Conservation (phyloP, 495 filamentous ascomycete species). For the Chaetomium tenue region DNA sequence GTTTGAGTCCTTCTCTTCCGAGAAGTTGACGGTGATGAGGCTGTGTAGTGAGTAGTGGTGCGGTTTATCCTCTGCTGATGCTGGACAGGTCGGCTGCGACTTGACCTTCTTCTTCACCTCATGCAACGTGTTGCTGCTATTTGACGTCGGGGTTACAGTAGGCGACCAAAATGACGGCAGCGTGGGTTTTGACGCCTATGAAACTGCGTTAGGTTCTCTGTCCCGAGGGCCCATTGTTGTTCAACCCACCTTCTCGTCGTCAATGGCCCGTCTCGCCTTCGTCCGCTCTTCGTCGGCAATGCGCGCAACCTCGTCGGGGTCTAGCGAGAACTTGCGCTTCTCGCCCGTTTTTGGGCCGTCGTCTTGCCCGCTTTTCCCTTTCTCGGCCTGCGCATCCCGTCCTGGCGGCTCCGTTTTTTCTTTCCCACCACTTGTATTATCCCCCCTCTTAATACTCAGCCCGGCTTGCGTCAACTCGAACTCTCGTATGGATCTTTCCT, state of each 20-base stretch:
- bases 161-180: slow-evolving; percentile 95
- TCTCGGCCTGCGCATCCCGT: neutral
- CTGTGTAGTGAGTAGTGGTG: slow-evolving; percentile 82
- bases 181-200: slow-evolving; percentile 61
- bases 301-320: slow-evolving; percentile 72
- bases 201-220: slow-evolving; percentile 21
- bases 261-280: slow-evolving; percentile 64
- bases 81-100: slow-evolving; percentile 74
- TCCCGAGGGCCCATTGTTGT: neutral
- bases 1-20: slow-evolving; percentile 62
- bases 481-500: slow-evolving; percentile 55
- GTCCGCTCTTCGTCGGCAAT: slow-evolving; percentile 68
- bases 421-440: slow-evolving; percentile 8
- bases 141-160: slow-evolving; percentile 68
- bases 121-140: slow-evolving; percentile 49
- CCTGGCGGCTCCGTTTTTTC: slow-evolving; percentile 25
- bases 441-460: slow-evolving; percentile 55
- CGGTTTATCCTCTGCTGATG: slow-evolving; percentile 62
- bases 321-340: slow-evolving; percentile 81
- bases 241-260: slow-evolving; percentile 66
- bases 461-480: slow-evolving; percentile 70
- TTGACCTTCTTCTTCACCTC: slow-evolving; percentile 65
- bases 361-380: neutral
- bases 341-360: slow-evolving; percentile 47
- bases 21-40: slow-evolving; percentile 76